Conservation (phyloP, 1,284 basidiomycete genomes). For the Cryptococcus hybrid region DNA sequence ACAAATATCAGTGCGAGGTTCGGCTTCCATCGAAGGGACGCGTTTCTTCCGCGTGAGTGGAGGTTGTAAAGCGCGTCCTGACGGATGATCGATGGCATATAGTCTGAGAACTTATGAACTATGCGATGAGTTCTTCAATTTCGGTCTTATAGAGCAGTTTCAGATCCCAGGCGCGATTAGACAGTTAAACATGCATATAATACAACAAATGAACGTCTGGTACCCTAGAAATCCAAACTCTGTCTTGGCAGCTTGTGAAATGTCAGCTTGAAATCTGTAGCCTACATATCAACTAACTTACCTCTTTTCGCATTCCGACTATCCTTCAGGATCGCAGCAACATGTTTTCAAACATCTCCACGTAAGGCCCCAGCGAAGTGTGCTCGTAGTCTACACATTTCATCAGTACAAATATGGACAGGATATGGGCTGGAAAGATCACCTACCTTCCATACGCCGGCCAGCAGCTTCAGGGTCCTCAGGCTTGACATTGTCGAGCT, state of each 20-base stretch:
- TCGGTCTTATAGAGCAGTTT: no score
- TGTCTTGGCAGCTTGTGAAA: conserved; percentile 21
- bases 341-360: conserved; percentile 84
- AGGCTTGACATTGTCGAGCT: conserved; percentile 61
- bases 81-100: no score
- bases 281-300: conserved; percentile 10
- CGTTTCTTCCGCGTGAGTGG: no score
- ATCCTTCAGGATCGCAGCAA: conserved; percentile 52
- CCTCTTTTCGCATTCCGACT: conserved; percentile 24
- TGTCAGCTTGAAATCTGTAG: not conserved
- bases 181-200: conserved; percentile 7
- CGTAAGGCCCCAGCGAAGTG: conserved; percentile 73
- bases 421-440: not conserved
- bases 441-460: conserved; percentile 22
- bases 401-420: not conserved
- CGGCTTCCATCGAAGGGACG: no score
- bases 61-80: no score
- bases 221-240: conserved; percentile 30
- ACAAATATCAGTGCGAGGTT: no score
- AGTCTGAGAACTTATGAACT: no score
- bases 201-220: conserved; percentile 1
- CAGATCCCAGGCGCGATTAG: not conserved
- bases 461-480: conserved; percentile 43
- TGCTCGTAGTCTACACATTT: conserved; percentile 51
- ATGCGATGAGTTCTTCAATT: no score